Evolutionary conservation across 2,329 filamentous ascomycete genomes (phyloP).

Genomic region (Exophiala xenobiotica): DNA sequence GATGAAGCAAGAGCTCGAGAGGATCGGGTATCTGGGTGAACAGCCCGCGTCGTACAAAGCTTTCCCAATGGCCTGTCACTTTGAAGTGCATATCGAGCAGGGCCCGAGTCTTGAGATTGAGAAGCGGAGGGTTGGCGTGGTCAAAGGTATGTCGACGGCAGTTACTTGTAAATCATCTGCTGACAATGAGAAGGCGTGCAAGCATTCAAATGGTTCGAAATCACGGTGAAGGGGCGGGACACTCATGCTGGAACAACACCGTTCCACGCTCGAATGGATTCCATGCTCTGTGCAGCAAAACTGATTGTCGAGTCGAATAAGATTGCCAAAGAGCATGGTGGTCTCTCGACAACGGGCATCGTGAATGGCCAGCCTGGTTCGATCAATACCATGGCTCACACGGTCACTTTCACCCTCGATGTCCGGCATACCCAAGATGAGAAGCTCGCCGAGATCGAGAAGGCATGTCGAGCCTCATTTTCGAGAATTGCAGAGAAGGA

Average conservation of each 20-base stretch:
- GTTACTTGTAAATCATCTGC: neutral
- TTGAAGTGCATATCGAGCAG: slow-evolving; percentile 85
- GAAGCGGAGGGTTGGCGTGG: slow-evolving; percentile 65
- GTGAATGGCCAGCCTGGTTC: slow-evolving; percentile 65
- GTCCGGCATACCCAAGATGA: slow-evolving; percentile 27
- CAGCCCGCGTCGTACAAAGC: slow-evolving; percentile 57
- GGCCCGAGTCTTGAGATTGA: slow-evolving; percentile 71
- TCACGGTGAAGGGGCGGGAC: slow-evolving; percentile 66
- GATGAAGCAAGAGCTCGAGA: slow-evolving; percentile 66
- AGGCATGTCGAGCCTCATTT: slow-evolving; percentile 25
- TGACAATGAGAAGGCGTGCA: slow-evolving; percentile 54
- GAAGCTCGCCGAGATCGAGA: slow-evolving; percentile 28
- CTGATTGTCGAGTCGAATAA: slow-evolving; percentile 68
- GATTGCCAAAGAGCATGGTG: slow-evolving; percentile 61
- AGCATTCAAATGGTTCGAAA: slow-evolving; percentile 71
- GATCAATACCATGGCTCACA: slow-evolving; percentile 59
- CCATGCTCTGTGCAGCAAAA: slow-evolving; percentile 66
- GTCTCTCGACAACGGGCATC: slow-evolving; percentile 70
- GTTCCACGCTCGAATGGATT: slow-evolving; percentile 65
- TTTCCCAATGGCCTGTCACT: slow-evolving; percentile 71
- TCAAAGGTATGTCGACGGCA: slow-evolving; percentile 47
- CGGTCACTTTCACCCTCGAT: slow-evolving; percentile 29
- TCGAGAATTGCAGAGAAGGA: slow-evolving; percentile 29
- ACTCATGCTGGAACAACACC: slow-evolving; percentile 75
- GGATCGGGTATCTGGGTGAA: slow-evolving; percentile 68